Conservation (phyloP, 1,139 yeast species). For the Suhomyces anneliseae region DNA sequence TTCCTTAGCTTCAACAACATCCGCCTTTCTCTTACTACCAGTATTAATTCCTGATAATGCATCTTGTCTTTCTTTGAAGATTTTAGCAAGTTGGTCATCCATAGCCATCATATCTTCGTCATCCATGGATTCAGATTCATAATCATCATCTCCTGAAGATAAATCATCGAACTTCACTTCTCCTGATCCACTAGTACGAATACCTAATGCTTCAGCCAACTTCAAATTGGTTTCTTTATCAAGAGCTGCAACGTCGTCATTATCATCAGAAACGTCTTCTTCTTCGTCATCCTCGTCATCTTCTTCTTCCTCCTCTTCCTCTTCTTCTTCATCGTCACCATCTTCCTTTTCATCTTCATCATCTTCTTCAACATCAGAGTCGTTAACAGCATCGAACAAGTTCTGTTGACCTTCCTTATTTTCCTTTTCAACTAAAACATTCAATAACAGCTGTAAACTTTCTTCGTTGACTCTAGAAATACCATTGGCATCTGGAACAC, state of each 20-base stretch:
- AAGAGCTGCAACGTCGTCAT: conserved; percentile 46
- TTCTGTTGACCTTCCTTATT: conserved; percentile 78
- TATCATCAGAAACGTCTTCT: conserved; percentile 16
- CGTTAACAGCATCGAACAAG: conserved; percentile 68
- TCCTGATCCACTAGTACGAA: conserved; percentile 52
- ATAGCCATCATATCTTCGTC: conserved; percentile 97
- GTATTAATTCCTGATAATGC: conserved; percentile 52
- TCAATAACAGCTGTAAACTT: conserved; percentile 17
- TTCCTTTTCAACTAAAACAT: conserved; percentile 69
- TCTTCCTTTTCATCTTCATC: conserved; percentile 22
- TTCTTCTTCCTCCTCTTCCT: conserved; percentile 34
- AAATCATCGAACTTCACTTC: conserved; percentile 46
- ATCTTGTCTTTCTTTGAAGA: conserved; percentile 77
- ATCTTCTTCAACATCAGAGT: conserved; percentile 36
- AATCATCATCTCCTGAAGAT: conserved; percentile 41
- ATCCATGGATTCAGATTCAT: conserved; percentile 82
- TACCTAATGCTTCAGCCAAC: conserved; percentile 75
- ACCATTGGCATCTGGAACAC: conserved; percentile 31
- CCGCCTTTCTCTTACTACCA: conserved; percentile 69
- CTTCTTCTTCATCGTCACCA: conserved; percentile 32
- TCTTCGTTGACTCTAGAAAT: conserved; percentile 23
- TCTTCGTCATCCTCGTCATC: conserved; percentile 32
- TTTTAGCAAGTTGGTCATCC: conserved; percentile 79
- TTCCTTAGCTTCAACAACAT: conserved; percentile 73
- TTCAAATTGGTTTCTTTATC: conserved; percentile 70